phyloP scores from a whole-genome alignment of 164 flowering plant genomes.

The Magnolia changhungtana region DNA sequence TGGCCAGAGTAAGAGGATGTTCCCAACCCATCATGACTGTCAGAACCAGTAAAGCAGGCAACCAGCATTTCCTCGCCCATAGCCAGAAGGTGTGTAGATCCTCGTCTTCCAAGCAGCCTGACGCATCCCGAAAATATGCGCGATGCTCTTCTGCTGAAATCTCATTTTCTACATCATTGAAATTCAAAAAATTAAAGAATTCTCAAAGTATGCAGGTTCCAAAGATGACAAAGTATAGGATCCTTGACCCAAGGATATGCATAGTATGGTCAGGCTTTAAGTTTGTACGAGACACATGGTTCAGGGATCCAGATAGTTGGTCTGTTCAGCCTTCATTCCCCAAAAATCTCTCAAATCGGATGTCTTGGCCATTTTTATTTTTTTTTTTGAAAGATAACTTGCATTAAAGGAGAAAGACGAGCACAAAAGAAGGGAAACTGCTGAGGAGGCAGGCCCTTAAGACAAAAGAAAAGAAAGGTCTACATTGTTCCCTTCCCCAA shows the following conservation, averaged over 20 bases:
- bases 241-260: not conserved
- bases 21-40: slow-evolving; percentile 5
- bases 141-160: not conserved
- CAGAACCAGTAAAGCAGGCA: slow-evolving; percentile 1
- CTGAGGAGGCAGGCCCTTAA: no score
- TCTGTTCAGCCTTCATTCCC: not conserved
- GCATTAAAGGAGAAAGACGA: no score
- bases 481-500: no score
- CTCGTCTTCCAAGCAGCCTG: slow-evolving; percentile 6
- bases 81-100: slow-evolving; percentile 2
- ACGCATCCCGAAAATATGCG: slow-evolving; percentile 1
- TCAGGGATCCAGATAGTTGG: not conserved
- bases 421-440: no score
- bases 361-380: not conserved
- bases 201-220: not conserved
- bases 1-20: slow-evolving; percentile 6
- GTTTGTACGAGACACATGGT: not conserved
- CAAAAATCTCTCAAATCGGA: not conserved
- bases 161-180: slow-evolving; percentile 3
- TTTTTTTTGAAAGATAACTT: no score
- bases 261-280: no score
- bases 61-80: not conserved
- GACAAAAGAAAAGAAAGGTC: no score
- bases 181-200: not conserved
- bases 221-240: not conserved